Base-by-base conservation (phyloP, 2,329 filamentous ascomycete species). In the Nemania abortiva region DNA sequence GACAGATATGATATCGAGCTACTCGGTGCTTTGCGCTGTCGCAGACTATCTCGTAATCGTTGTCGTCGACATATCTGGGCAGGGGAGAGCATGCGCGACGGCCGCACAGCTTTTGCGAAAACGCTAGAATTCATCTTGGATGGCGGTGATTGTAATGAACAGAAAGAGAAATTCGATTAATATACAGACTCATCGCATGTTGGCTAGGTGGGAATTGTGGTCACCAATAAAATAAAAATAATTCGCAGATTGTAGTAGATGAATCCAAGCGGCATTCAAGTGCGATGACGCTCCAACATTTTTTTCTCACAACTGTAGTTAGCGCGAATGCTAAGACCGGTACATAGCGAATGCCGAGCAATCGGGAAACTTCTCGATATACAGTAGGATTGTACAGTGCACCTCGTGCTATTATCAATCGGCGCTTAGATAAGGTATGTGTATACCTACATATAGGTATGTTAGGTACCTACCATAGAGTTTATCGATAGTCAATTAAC, bases 51-150 rank as follows among this genome's bases (percentile, higher is more conserved):
- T 74, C 78, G 79, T 73, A 85, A 71, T 73, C 80, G 83, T 66
- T 81, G 76, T 54, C 79, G 76, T 73, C 80, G 80, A 65, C 81
- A 78, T 67, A 80, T 77, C 49, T 83, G 81, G 70, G 79, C 79
- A 67, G 83, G 83, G 65, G 83, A 82, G 68, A 87, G 76, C 71
- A 82, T 79, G 73, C 84, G 83, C 75, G 81, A 79, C 42, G 85
- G 84, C 73, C 81, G 79, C 71, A 81, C 81, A 57, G 83, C 82
- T 79, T 85, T 87, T 69, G 81, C 80, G 68, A 86, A 73, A 72
- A 85, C 75, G 75, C 78, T 83, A 49, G 84, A 80, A 75, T 85
- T 86, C 85, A 87, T 86, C 52, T 72, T 81, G 76, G 70, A 59
- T 59, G 56, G 39, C 49, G 47, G 59, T 37, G 34, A 9, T 3